Percentiles rank a stretch among this genome's conserved stretches.
Conservation (phyloP, 192 early-diverging fungal species). For the Chytriomyces sp. region DNA sequence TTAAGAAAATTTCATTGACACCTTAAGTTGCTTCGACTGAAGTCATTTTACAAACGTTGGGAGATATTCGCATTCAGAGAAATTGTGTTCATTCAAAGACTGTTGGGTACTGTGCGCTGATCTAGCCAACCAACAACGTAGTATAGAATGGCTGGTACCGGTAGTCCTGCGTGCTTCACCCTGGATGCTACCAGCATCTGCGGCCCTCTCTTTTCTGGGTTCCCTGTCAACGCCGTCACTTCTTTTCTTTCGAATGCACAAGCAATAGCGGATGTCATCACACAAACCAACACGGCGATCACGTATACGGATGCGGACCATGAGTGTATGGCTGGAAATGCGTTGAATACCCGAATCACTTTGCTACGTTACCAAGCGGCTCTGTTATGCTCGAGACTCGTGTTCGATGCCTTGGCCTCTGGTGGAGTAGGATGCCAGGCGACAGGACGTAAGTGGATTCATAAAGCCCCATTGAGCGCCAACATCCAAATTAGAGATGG, state of each 20-base stretch:
- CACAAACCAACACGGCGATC: neutral
- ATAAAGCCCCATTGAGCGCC: neutral
- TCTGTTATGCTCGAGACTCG: neutral
- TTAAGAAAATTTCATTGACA: no score
- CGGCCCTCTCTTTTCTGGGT: neutral
- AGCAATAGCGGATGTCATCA: neutral
- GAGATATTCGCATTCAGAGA: no score
- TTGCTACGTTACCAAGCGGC: neutral
- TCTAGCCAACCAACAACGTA: no score
- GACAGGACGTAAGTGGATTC: no score
- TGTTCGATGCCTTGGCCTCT: neutral
- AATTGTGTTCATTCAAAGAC: no score
- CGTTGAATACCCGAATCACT: neutral
- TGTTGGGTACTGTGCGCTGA: no score
- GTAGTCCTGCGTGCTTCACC: neutral
- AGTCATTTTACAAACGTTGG: no score
- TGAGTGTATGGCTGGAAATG: neutral
- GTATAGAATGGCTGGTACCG: no score
- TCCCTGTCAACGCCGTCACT: neutral
- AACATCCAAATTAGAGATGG: neutral
- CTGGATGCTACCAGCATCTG: neutral
- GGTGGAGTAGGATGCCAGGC: no score
- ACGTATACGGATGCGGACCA: neutral
- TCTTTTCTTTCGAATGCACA: neutral
- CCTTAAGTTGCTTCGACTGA: no score